Percentiles rank a stretch among this genome's conserved stretches.
Evolutionary conservation across 2,329 filamentous ascomycete genomes (phyloP).

Genomic region (Alternaria novae-zelandiae): DNA sequence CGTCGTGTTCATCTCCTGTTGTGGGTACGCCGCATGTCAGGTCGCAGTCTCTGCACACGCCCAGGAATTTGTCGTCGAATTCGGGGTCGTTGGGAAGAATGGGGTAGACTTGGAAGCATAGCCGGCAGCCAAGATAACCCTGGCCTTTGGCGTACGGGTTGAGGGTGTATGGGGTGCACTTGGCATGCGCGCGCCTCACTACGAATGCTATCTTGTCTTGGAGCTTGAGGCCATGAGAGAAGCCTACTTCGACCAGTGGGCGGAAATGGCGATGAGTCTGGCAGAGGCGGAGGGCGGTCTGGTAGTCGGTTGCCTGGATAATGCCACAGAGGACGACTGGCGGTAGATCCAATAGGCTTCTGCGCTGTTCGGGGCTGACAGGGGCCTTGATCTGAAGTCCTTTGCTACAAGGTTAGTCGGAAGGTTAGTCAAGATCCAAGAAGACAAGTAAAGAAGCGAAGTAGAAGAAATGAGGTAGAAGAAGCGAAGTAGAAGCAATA

Average conservation of each 20-base stretch:
- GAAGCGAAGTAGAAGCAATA: neutral
- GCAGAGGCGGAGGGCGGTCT: neutral
- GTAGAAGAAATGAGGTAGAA: neutral
- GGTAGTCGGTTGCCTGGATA: neutral
- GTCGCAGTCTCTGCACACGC: neutral
- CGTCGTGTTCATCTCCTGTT: neutral
- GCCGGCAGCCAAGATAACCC: neutral
- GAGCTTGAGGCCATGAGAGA: neutral
- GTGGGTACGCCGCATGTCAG: neutral
- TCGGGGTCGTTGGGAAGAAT: neutral
- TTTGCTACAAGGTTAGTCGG: neutral
- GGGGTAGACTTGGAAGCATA: neutral
- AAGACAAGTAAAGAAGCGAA: too few species aligned
- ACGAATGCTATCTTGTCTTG: neutral
- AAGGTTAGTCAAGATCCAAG: neutral
- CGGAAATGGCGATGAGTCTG: neutral
- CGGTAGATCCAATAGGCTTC: neutral
- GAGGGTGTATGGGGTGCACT: neutral
- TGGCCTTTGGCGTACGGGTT: neutral
- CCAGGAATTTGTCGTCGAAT: neutral
- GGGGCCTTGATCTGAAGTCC: neutral
- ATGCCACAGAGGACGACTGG: neutral
- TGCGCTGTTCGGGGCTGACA: neutral
- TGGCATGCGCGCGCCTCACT: neutral
- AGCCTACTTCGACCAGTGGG: neutral